Evolutionary conservation across 163 green algal species (phyloP), one percentile per base, ranked within the genome.

Genomic region (Prototheca wickerhamii): DNA sequence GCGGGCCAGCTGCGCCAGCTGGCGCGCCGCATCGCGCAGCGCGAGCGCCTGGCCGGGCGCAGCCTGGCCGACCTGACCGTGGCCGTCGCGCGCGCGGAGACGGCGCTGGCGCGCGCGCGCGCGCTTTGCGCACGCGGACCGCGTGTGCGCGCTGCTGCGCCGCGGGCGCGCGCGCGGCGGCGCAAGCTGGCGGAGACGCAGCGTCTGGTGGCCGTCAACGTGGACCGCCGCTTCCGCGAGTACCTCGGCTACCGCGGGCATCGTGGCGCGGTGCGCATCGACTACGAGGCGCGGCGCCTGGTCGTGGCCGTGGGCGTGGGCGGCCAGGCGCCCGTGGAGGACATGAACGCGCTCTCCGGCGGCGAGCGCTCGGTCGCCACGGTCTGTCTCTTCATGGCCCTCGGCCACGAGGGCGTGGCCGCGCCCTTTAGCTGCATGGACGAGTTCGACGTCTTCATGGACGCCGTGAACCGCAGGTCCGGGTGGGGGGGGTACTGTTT

Each of bases 381-480:
- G 4, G 30, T 61, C 30, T 61, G 55, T 31, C 55, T 61, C 55
- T 4, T 61, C 32, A 44, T 61, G 32, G 31, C 55, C 30, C 30
- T 61, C 12, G 55, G 65, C 23, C 51, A 61, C 26, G 37, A 54
- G 15, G 65, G 51, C 25, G 21, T 60, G 32, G 15, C 31, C 33
- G 52, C 65, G 30, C 66, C 66, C 51, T 67, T 72, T 33, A 28
- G 52, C 12, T 58, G 54, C 10, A 26, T 67, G 0, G 65, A 72
- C 50, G 65, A 72, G 30, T 72, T 72, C 29, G 65, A 71, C 44
- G 26, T 90, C 12, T 92, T 87, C 75, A 92, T 92, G 86, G 86
- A 87, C 56, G 63, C 69, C 10, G 57, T 84, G 6, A 81, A 84
- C 60, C 64, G 81, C 18, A 70, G 73, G 31, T 68, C 7, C 10